Base-by-base conservation (phyloP, 2,329 filamentous ascomycete species). In the Spiromastix sp. region DNA sequence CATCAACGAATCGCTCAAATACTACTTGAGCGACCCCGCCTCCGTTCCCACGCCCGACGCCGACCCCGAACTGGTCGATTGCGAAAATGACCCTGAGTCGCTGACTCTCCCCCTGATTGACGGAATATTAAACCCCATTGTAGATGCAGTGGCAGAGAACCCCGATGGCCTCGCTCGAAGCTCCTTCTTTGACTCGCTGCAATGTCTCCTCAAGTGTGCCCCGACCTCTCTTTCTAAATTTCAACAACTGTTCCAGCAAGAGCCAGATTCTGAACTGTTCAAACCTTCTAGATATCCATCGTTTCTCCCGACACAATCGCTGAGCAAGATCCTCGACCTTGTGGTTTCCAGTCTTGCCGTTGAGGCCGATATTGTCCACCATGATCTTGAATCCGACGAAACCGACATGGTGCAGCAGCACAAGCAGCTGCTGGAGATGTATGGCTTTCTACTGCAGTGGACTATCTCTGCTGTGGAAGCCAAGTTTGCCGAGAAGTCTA, bases 191-290 rank as follows among this genome's bases (percentile, higher is more conserved):
- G 89, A 98, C 66, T 94, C 87, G 42, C 62, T 98, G 49, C 89
- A 95, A 60, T 94, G 94, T 55, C 68, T 98, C 40, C 72, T 98
- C 66, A 98, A 98, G 89, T 96, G 77, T 70, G 85, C 75, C 52
- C 72, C 74, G 42, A 69, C 66, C 56, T 70, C 65, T 62, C 55
- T 52, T 45, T 47, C 46, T 39, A 42, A 49, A 34, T 44, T 49
- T 44, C 45, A 50, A 47, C 48, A 38, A 37, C 44, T 45, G 52
- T 49, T 57, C 42, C 46, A 49, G 44, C 42, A 46, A 54, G 64
- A 67, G 57, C 63, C 66, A 64, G 60, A 72, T 67, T 72, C 74
- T 81, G 68, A 80, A 65, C 64, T 73, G 42, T 73, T 74, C 60
- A 62, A 68, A 54, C 61, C 64, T 57, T 78, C 70, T 72, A 96